These are phyloP conservation scores for Monoraphidium neglectum DNA, from an alignment of 139 green algal species.

Conservation along the genomic window DNA sequence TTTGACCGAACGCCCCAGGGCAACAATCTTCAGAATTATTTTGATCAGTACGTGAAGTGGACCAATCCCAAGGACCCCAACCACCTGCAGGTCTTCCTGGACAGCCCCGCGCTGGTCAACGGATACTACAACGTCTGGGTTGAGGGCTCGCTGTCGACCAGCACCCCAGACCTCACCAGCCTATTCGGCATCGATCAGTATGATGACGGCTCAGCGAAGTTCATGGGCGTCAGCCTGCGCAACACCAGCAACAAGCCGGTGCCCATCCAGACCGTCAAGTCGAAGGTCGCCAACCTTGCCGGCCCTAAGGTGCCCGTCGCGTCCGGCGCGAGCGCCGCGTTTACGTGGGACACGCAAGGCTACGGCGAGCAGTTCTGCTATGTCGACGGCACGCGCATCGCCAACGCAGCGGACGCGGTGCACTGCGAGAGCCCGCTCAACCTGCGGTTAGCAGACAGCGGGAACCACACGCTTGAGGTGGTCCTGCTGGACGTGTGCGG, in stretches of 20 bases:
- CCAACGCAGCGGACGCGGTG: slow-evolving; percentile 21
- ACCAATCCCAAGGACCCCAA: slow-evolving; percentile 11
- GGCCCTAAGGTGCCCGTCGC: slow-evolving; percentile 17
- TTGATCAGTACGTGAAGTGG: slow-evolving; percentile 42
- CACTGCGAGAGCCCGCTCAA: slow-evolving; percentile 33
- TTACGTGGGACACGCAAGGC: slow-evolving; percentile 31
- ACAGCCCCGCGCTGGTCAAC: slow-evolving; percentile 21
- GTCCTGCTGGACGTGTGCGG: slow-evolving; percentile 27
- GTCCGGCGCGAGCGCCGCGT: slow-evolving; percentile 2
- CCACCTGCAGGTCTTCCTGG: slow-evolving; percentile 31
- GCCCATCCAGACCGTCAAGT: slow-evolving; percentile 25
- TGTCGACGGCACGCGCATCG: slow-evolving; percentile 25
- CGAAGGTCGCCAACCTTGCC: slow-evolving; percentile 21
- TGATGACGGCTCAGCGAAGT: slow-evolving; percentile 31
- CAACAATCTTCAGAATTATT: slow-evolving; percentile 29
- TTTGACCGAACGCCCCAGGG: slow-evolving; percentile 17
- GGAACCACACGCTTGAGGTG: slow-evolving; percentile 35
- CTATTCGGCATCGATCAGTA: slow-evolving; percentile 35
- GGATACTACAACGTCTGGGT: slow-evolving; percentile 35
- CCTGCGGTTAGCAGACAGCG: slow-evolving; percentile 21
- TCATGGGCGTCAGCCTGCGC: slow-evolving; percentile 32
- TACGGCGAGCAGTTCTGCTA: slow-evolving; percentile 40
- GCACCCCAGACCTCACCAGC: slow-evolving; percentile 19
- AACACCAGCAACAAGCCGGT: slow-evolving; percentile 36
- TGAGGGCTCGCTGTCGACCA: slow-evolving; percentile 29